Base-by-base conservation (phyloP, 352 stramenopile genomes). In the Phytophthora tentaculata region DNA sequence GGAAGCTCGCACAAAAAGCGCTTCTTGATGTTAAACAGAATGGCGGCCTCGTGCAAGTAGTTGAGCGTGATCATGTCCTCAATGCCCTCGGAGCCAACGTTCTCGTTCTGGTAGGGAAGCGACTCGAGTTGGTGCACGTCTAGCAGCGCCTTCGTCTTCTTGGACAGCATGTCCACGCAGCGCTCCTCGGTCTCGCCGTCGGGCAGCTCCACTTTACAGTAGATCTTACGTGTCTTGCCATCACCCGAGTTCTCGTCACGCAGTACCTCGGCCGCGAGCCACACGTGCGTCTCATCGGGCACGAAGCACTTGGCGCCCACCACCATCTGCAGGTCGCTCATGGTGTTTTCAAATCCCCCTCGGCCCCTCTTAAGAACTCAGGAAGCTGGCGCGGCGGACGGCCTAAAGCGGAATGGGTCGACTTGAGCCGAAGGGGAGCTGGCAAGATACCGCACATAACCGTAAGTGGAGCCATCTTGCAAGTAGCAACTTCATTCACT, bases 21-120 rank as follows among this genome's bases (percentile, higher is more conserved):
- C 71, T 74, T 79, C 68, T 94, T 89, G 53, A 98, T 72, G 67
- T 97, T 98, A 71, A 83, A 97, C 17, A 98, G 61, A 58, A 98
- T 96, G 50, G 90, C 90, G 4, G 92, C 86, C 67, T 97, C 91
- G 72, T 97, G 92, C 20, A 98, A 80, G 70, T 97, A 94, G 77
- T 92, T 94, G 62, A 96, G 81, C 54, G 74, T 83, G 73, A 91
- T 91, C 88, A 96, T 95, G 61, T 95, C 87, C 45, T 95, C 87
- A 19, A 94, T 92, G 61, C 88, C 88, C 23, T 83, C 70, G 5
- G 73, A 61, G 10, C 83, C 81, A 16, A 88, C 39, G 62, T 83
- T 83, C 56, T 94, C 88, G 59, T 96, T 96, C 74, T 96, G 88
- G 71, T 93, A 96, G 5, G 88, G 88, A 20, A 96, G 79, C 58